phyloP scores from a whole-genome alignment of 805 yeast genomes.

The Kuraishia molischiana region DNA sequence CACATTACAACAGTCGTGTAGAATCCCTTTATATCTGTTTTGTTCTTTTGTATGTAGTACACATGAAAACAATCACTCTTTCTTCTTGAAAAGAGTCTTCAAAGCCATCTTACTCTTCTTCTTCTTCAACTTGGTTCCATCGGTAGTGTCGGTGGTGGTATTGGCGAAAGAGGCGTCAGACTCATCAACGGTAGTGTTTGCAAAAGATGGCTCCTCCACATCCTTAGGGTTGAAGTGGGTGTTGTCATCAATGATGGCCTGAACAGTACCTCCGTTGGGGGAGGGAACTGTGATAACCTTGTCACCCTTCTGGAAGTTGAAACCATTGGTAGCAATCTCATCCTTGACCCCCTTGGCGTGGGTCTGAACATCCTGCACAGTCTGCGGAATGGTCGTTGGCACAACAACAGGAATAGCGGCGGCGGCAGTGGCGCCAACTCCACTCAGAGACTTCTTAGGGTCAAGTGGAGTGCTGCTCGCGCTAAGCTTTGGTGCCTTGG shows the following conservation, averaged over 20 bases:
- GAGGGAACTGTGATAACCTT: conserved; percentile 12
- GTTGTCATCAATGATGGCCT: conserved; percentile 28
- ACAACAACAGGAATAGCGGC: conserved; percentile 1
- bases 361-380: not conserved
- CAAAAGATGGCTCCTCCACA: not conserved
- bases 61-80: not conserved
- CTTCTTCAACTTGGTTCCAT: conserved; percentile 1
- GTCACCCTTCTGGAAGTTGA: conserved; percentile 10
- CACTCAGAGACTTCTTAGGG: not conserved
- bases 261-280: conserved; percentile 3
- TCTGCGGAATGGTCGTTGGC: not conserved
- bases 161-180: not conserved
- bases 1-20: no score
- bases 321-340: not conserved
- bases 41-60: no score
- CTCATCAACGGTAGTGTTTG: not conserved
- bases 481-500: not conserved
- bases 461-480: not conserved
- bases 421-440: not conserved
- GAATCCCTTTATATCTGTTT: no score
- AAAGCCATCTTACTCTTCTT: conserved; percentile 7
- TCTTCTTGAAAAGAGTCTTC: conserved; percentile 4
- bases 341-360: not conserved
- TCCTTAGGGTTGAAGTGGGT: conserved; percentile 17
- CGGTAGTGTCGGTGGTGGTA: conserved; percentile 1